Percentiles rank a stretch among this genome's conserved stretches.
These are phyloP conservation scores for Dioszegia crocea DNA, from an alignment of 768 basidiomycete species.

Conservation along the genomic window DNA sequence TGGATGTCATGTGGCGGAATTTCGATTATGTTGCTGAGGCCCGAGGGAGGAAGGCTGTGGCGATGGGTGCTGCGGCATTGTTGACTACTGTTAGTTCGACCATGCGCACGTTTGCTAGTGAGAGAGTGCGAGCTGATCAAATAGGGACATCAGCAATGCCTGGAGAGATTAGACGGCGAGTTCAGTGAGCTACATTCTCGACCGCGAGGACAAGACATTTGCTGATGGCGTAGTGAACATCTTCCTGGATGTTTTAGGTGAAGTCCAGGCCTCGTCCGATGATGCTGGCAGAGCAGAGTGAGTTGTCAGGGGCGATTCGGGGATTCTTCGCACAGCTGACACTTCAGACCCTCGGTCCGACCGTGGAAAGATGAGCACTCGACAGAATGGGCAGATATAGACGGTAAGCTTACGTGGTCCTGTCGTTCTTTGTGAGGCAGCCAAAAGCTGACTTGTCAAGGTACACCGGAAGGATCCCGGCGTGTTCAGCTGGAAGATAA, in stretches of 20 bases:
- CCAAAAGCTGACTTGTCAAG: conserved; percentile 10
- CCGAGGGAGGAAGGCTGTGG: conserved; percentile 42
- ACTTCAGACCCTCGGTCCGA: conserved; percentile 19
- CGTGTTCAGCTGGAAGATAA: conserved; percentile 27
- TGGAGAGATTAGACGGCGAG: conserved; percentile 46
- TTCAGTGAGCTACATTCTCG: conserved; percentile 33
- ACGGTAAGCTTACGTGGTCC: conserved; percentile 16
- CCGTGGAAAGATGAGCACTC: conserved; percentile 30
- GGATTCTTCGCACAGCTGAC: conserved; percentile 2
- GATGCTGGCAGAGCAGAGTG: conserved; percentile 27
- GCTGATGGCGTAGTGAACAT: conserved; percentile 40
- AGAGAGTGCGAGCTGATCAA: not conserved
- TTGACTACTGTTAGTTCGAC: conserved; percentile 35
- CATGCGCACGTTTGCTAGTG: not conserved
- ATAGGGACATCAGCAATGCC: conserved; percentile 40
- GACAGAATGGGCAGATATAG: conserved; percentile 25
- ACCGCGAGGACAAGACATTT: not conserved
- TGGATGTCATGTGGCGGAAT: conserved; percentile 48
- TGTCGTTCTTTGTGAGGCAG: not conserved
- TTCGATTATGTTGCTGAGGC: conserved; percentile 48
- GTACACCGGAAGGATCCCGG: conserved; percentile 32
- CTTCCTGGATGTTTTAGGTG: conserved; percentile 47
- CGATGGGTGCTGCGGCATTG: conserved; percentile 44
- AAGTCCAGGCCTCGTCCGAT: conserved; percentile 32
- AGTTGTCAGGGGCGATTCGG: not conserved